Conservation (phyloP, 768 basidiomycete genomes). For the Agaricus blazei region DNA sequence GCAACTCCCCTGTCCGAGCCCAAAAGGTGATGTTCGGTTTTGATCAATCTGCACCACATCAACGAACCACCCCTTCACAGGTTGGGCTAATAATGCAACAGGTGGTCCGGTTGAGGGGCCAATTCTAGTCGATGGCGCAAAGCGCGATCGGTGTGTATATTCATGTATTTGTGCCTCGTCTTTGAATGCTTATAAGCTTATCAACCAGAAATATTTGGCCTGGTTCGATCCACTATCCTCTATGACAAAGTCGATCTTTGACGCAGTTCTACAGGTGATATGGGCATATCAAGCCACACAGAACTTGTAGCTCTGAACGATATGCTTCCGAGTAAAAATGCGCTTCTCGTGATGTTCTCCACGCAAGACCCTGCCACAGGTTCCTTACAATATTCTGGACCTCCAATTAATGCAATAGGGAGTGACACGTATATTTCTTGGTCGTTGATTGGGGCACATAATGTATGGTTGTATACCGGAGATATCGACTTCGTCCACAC, state of each 20-base stretch:
- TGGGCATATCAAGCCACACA: conserved; percentile 37
- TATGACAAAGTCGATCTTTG: background rate
- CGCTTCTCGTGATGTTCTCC: conserved; percentile 44
- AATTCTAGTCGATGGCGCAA: conserved; percentile 51
- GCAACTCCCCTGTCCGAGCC: conserved; percentile 24
- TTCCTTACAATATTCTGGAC: conserved; percentile 9
- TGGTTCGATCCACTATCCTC: background rate
- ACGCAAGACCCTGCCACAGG: conserved; percentile 31
- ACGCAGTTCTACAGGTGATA: conserved; percentile 23
- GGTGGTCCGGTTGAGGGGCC: conserved; percentile 42
- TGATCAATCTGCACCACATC: too few relatives aligned
- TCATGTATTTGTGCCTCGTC: too few relatives aligned
- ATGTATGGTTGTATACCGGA: conserved; percentile 43
- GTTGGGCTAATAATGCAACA: conserved; percentile 45
- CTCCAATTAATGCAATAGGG: conserved; percentile 8
- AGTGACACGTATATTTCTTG: conserved; percentile 44
- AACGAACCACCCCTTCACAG: conserved; percentile 14
- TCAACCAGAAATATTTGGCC: conserved; percentile 7
- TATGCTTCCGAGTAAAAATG: conserved; percentile 35
- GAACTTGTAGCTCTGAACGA: conserved; percentile 30
- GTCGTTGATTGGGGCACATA: conserved; percentile 40
- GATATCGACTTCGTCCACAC: conserved; percentile 36
- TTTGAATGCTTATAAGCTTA: background rate
- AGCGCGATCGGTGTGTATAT: conserved; percentile 36
- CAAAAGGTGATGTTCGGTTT: conserved; percentile 11